Conservation (phyloP, 2,329 filamentous ascomycete species). For the Colletotrichum destructivum region DNA sequence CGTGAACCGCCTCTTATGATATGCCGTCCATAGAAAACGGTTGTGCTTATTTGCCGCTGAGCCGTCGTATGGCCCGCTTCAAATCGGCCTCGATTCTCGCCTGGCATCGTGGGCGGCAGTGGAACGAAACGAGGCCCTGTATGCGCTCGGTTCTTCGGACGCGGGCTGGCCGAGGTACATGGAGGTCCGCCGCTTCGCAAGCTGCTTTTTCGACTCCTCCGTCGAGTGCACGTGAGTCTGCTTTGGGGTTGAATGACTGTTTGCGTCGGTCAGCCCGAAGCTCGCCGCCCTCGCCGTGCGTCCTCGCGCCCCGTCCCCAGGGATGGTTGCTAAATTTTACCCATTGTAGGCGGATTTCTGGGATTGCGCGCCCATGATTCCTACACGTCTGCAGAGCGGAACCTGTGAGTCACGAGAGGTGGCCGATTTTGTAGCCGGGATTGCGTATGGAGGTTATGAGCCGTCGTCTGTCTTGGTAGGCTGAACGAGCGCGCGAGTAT, state of each 20-base stretch:
- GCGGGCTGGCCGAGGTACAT: not conserved
- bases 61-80: not conserved
- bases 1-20: not conserved
- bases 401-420: not conserved
- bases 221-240: conserved; percentile 2
- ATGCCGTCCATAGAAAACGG: no score
- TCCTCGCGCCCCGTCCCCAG: not conserved
- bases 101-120: not conserved
- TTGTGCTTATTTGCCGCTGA: not conserved
- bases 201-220: not conserved
- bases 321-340: not conserved
- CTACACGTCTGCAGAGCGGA: not conserved
- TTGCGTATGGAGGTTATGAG: not conserved
- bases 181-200: not conserved
- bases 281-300: no score
- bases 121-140: not conserved
- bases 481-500: no score
- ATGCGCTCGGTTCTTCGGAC: not conserved
- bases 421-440: not conserved
- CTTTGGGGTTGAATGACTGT: not conserved
- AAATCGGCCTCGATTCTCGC: not conserved
- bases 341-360: conserved; percentile 6
- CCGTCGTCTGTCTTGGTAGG: not conserved
- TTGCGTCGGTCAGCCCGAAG: not conserved
- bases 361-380: conserved; percentile 2